Evolutionary conservation across 805 yeast genomes (phyloP).

Genomic region (Ogataea philodendri): DNA sequence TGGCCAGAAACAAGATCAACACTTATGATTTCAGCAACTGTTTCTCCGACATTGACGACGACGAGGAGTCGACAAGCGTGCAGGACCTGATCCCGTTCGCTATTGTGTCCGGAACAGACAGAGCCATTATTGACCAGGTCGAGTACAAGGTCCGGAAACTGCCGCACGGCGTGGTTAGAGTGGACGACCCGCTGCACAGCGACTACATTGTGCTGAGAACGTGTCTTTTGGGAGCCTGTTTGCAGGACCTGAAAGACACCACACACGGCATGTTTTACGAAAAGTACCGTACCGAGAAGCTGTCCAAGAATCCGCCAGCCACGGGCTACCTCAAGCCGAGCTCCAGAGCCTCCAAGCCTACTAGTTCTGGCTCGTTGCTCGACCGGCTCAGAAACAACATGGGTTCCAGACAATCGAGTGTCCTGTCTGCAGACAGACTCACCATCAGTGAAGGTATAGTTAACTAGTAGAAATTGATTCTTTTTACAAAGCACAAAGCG

Average conservation of each 20-base stretch:
- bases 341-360: constrained; percentile 19
- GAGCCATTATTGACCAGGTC: constrained; percentile 66
- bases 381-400: constrained; percentile 25
- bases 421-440: constrained; percentile 20
- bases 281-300: constrained; percentile 58
- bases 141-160: constrained; percentile 73
- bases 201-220: constrained; percentile 76
- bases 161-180: constrained; percentile 84
- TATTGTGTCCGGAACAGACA: constrained; percentile 80
- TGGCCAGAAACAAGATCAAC: constrained; percentile 22
- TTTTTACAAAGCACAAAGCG: constrained; percentile 4
- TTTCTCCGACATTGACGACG: constrained; percentile 31
- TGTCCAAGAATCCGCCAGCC: constrained; percentile 22
- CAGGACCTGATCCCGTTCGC: constrained; percentile 71
- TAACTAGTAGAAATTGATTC: constrained; percentile 8
- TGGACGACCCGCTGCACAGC: constrained; percentile 77
- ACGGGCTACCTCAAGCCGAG: constrained; percentile 14
- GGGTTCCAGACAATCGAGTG: constrained; percentile 24
- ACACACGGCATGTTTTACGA: constrained; percentile 79
- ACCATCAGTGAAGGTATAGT: constrained; percentile 20
- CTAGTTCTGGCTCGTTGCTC: constrained; percentile 22
- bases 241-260: constrained; percentile 73
- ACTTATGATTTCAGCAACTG: constrained; percentile 33
- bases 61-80: constrained; percentile 17
- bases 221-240: constrained; percentile 71